A percentile compares a stretch with the other conserved stretches of the same genome.
phyloP scores from a whole-genome alignment of 306 rosid genomes.

The Rubus idaeus region DNA sequence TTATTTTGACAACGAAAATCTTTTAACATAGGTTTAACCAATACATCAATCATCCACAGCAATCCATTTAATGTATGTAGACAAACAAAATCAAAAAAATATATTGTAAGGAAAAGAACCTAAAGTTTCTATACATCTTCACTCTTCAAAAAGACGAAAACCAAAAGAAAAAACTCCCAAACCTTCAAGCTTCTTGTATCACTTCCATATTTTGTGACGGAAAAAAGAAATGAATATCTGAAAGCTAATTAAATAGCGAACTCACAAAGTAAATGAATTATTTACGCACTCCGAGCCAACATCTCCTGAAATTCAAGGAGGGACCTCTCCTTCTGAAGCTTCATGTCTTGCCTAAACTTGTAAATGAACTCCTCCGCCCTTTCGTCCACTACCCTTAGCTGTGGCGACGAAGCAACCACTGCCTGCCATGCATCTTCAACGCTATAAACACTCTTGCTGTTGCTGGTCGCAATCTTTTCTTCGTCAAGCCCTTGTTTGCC shows the following conservation, averaged over 20 bases:
- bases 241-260: not conserved
- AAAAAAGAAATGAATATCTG: not conserved
- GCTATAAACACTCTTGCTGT: constrained; percentile 22
- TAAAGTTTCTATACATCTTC: constrained; percentile 9
- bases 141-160: constrained; percentile 11
- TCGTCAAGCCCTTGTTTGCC: constrained; percentile 25
- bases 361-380: constrained; percentile 67
- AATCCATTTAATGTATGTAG: not conserved
- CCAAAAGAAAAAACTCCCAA: not conserved
- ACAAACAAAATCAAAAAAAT: not conserved
- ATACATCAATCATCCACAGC: not conserved
- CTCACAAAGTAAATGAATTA: not conserved
- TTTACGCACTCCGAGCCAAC: constrained; percentile 40
- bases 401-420: constrained; percentile 56
- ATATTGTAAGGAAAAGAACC: not conserved
- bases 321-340: constrained; percentile 53
- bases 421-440: constrained; percentile 55
- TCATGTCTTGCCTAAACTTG: constrained; percentile 53
- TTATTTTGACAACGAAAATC: no score
- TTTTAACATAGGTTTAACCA: no score
- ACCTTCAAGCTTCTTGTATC: not conserved
- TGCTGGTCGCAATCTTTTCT: not conserved
- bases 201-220: not conserved
- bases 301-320: constrained; percentile 44
- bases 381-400: constrained; percentile 48